Evolutionary conservation across 768 basidiomycete species (phyloP).

Genomic region (Lactarius sp.): DNA sequence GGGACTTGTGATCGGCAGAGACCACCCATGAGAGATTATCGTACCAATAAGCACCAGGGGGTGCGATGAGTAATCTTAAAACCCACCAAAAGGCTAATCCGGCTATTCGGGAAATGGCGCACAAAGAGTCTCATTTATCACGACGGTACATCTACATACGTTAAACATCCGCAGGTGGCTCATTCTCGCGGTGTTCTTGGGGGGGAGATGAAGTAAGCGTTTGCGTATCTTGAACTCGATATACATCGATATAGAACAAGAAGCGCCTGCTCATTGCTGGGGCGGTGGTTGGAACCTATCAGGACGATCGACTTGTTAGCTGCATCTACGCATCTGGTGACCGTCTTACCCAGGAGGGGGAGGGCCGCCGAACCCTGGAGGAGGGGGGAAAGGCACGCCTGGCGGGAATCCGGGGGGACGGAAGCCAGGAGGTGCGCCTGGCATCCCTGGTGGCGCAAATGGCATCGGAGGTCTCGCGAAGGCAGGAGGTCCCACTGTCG

Average conservation of each 20-base stretch:
- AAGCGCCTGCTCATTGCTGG: conserved; percentile 31
- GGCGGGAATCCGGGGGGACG: conserved; percentile 80
- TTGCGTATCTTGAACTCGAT: conserved; percentile 6
- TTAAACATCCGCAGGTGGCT: neutral
- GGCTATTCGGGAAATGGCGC: neutral
- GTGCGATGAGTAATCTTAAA: too few species aligned
- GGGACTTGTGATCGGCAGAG: conserved; percentile 4
- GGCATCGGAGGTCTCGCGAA: conserved; percentile 68
- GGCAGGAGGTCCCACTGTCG: conserved; percentile 53
- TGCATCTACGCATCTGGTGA: neutral
- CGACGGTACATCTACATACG: conserved; percentile 22
- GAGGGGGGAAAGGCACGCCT: conserved; percentile 74
- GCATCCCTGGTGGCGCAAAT: conserved; percentile 68
- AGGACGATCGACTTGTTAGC: neutral
- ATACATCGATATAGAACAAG: conserved; percentile 6
- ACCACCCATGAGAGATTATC: neutral
- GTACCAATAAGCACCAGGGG: too few species aligned
- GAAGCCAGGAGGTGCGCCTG: conserved; percentile 82
- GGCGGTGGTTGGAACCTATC: conserved; percentile 47
- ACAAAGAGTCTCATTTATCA: conserved; percentile 3
- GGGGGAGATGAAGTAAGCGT: neutral
- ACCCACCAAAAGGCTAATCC: conserved; percentile 1
- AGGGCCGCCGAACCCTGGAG: conserved; percentile 74
- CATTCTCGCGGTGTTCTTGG: conserved; percentile 1
- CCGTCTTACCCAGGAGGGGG: conserved; percentile 70